Percentiles rank a stretch among this genome's conserved stretches.
Conservation (phyloP, 2,329 filamentous ascomycete species). For the Sporothrix schenckii region DNA sequence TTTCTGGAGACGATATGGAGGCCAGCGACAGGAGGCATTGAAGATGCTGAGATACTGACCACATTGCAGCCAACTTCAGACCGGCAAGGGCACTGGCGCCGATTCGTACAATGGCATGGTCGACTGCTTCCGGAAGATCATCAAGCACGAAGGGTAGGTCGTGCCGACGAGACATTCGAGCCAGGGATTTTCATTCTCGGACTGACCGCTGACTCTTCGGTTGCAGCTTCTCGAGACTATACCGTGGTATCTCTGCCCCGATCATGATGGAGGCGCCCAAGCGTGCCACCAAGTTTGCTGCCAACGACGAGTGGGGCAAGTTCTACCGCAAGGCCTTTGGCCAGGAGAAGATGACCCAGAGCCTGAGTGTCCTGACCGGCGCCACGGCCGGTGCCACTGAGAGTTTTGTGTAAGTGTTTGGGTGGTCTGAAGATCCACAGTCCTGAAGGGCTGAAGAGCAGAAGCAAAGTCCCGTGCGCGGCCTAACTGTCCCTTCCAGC, state of each 20-base stretch:
- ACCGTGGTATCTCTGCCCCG: slow-evolving; percentile 92
- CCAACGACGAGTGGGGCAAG: slow-evolving; percentile 97
- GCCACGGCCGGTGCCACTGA: slow-evolving; percentile 95
- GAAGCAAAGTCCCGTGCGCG: no score
- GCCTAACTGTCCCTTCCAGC: slow-evolving; percentile 25
- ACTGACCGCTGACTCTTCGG: slow-evolving; percentile 20
- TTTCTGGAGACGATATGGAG: slow-evolving; percentile 1
- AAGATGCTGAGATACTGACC: background rate
- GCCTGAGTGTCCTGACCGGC: slow-evolving; percentile 87
- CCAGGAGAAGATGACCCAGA: slow-evolving; percentile 84
- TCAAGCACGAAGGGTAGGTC: slow-evolving; percentile 89
- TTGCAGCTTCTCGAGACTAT: slow-evolving; percentile 78
- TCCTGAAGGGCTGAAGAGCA: no score
- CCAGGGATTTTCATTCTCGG: background rate
- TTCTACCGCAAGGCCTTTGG: slow-evolving; percentile 89
- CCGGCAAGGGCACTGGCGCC: slow-evolving; percentile 69
- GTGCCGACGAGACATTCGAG: background rate
- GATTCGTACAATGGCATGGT: slow-evolving; percentile 96
- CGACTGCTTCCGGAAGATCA: slow-evolving; percentile 97
- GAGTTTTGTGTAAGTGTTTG: slow-evolving; percentile 62
- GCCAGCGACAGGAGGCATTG: slow-evolving; percentile 16
- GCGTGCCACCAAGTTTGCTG: slow-evolving; percentile 83
- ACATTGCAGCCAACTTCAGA: slow-evolving; percentile 75
- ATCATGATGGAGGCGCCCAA: slow-evolving; percentile 88
- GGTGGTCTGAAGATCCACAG: no score